Evolutionary conservation across 805 yeast species (phyloP), one percentile per base, ranked within the genome.

Genomic region (Yarrowia deformans): DNA sequence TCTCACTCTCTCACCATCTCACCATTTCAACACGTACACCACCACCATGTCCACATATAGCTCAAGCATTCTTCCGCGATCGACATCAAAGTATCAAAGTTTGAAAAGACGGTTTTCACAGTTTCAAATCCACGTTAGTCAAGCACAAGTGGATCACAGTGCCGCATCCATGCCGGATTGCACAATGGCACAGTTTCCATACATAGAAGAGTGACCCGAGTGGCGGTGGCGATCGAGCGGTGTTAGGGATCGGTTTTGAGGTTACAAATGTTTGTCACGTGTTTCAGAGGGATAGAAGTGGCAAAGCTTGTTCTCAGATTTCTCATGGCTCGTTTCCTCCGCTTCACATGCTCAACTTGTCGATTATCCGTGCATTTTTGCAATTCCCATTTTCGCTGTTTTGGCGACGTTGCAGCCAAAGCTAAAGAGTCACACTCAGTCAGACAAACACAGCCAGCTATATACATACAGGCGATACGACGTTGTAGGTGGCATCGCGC

Each of bases 391-490:
- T 19, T 54, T 23, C 60, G 14, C 60, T 39, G 60, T 54, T 37
- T 54, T 54, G 45, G 39, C 60, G 23, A 23, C 60, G 60, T 54
- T 54, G 60, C 60, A 54, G 60, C 45, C 60, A 54, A 54, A 54
- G 60, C 16, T 39, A 7, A 39, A 39, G 60, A 37, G 45, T 54
- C n/a, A n/a, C n/a, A n/a, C n/a, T n/a, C 60, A 54, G 45, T 19
- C 43, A 32, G 23, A 52, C 42, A 10, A 35, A 18, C 23, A 35
- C 23, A 23, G 29, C 29, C 29, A 23, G 4, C 29, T 23, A 23
- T 23, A 23, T 23, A 23, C 29, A 23, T 23, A 2, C 29, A 2
- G 4, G 29, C n/a, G 13, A 29, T 49, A n/a, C 56, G 10, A 52
- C 56, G 29, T 18, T 52, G 56, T 23, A 29, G 42, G 50, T 45